Conservation (phyloP, 2,329 filamentous ascomycete genomes). For the Hymenoscyphus albidus region DNA sequence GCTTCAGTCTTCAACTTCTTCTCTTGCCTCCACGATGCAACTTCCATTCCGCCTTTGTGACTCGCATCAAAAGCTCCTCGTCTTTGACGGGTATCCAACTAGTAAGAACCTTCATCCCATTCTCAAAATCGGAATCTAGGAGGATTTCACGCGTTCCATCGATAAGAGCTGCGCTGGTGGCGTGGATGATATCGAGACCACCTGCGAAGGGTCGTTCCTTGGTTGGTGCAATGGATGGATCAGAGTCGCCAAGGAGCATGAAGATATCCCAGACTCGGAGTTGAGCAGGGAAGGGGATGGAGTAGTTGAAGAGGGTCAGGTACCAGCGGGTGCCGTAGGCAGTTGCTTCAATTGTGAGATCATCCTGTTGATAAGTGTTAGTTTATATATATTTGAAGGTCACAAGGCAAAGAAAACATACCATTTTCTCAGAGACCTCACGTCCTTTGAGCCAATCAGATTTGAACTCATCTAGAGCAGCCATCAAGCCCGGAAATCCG, state of each 20-base stretch:
- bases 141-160: constrained; percentile 86
- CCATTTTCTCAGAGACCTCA: constrained; percentile 76
- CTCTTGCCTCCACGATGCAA: constrained; percentile 44
- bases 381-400: constrained; percentile 14
- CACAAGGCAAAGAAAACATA: constrained; percentile 44
- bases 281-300: constrained; percentile 89
- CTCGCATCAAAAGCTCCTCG: constrained; percentile 87
- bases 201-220: constrained; percentile 47
- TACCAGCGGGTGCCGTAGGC: constrained; percentile 98
- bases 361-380: constrained; percentile 46
- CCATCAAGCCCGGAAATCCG: constrained; percentile 84
- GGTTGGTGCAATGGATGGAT: constrained; percentile 38
- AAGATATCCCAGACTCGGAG: constrained; percentile 97
- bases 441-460: constrained; percentile 73
- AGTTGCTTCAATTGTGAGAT: constrained; percentile 77
- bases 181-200: constrained; percentile 84
- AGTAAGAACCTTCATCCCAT: constrained; percentile 94
- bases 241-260: constrained; percentile 80
- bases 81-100: constrained; percentile 93
- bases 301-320: constrained; percentile 94
- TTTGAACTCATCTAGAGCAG: constrained; percentile 80
- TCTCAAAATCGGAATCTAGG: constrained; percentile 92
- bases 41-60: constrained; percentile 85
- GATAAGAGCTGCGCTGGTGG: constrained; percentile 82
- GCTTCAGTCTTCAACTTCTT: background rate